Conservation (phyloP, 176 grass and related monocot genomes). For the Avena eriantha region DNA sequence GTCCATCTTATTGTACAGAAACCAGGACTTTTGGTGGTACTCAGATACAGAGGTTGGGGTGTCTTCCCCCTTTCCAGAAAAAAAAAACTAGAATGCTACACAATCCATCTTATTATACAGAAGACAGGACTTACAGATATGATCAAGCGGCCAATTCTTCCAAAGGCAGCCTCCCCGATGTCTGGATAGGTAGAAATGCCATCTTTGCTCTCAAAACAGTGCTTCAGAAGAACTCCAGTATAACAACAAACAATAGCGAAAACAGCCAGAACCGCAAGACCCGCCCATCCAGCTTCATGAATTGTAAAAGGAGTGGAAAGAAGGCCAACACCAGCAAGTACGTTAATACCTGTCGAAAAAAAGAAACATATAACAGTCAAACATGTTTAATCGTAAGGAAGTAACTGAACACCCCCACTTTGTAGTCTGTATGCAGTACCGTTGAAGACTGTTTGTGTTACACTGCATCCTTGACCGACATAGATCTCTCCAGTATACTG, state of each 20-base stretch:
- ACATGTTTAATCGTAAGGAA: slow-evolving; percentile 14
- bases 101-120: slow-evolving; percentile 17
- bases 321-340: slow-evolving; percentile 85
- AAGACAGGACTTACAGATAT: slow-evolving; percentile 67
- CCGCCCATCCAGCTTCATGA: slow-evolving; percentile 82
- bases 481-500: slow-evolving; percentile 65
- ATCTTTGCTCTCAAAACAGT: slow-evolving; percentile 93
- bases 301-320: slow-evolving; percentile 89
- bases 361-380: slow-evolving; percentile 22
- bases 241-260: slow-evolving; percentile 80
- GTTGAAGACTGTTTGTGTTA: slow-evolving; percentile 96
- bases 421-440: slow-evolving; percentile 46
- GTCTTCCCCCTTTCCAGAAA: not conserved
- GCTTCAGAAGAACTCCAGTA: slow-evolving; percentile 79
- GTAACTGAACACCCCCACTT: not conserved
- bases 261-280: slow-evolving; percentile 64
- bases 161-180: slow-evolving; percentile 96
- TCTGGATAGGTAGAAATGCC: slow-evolving; percentile 90
- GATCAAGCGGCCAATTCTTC: slow-evolving; percentile 76
- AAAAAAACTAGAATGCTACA: not conserved
- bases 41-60: not conserved
- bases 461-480: slow-evolving; percentile 71
- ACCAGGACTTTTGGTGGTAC: slow-evolving; percentile 27
- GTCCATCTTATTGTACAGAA: slow-evolving; percentile 18
- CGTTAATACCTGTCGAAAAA: slow-evolving; percentile 69